Conservation (phyloP, 2,329 filamentous ascomycete species). For the Stagonosporopsis vannaccii region DNA sequence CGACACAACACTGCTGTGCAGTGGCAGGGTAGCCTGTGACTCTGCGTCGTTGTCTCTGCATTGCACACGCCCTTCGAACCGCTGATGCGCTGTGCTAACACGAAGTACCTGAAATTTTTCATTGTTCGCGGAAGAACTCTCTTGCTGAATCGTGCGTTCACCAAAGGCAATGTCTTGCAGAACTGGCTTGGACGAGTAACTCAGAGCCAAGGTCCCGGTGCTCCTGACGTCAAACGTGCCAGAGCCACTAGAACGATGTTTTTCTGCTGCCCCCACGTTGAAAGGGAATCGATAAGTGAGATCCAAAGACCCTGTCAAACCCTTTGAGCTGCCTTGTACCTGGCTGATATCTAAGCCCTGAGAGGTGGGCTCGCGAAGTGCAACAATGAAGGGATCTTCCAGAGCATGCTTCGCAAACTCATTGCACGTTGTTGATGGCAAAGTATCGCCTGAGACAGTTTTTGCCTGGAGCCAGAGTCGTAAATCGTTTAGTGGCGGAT, state of each 20-base stretch:
- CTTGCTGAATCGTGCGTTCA: slow-evolving; percentile 26
- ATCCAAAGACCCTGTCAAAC: slow-evolving; percentile 29
- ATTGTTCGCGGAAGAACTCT: neutral
- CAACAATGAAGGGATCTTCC: slow-evolving; percentile 40
- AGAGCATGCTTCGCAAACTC: slow-evolving; percentile 1
- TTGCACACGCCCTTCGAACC: slow-evolving; percentile 18
- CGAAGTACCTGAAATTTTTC: neutral
- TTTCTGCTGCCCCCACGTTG: neutral
- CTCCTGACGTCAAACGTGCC: neutral
- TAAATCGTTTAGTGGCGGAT: neutral
- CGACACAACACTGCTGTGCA: slow-evolving; percentile 42
- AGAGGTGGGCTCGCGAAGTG: slow-evolving; percentile 2
- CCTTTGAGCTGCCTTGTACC: neutral
- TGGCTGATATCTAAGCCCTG: neutral
- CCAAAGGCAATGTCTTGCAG: slow-evolving; percentile 32
- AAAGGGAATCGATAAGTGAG: slow-evolving; percentile 39
- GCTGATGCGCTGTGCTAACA: slow-evolving; percentile 15
- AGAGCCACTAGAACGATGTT: no score
- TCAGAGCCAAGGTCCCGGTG: neutral
- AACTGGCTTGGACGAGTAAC: neutral
- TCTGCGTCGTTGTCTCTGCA: slow-evolving; percentile 37
- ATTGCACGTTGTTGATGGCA: neutral
- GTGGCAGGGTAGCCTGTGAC: slow-evolving; percentile 25
- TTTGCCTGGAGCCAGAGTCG: neutral
- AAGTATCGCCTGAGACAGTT: neutral